phyloP scores from a whole-genome alignment of 1,139 yeast species.

The Debaryomycetaceae sp. region DNA sequence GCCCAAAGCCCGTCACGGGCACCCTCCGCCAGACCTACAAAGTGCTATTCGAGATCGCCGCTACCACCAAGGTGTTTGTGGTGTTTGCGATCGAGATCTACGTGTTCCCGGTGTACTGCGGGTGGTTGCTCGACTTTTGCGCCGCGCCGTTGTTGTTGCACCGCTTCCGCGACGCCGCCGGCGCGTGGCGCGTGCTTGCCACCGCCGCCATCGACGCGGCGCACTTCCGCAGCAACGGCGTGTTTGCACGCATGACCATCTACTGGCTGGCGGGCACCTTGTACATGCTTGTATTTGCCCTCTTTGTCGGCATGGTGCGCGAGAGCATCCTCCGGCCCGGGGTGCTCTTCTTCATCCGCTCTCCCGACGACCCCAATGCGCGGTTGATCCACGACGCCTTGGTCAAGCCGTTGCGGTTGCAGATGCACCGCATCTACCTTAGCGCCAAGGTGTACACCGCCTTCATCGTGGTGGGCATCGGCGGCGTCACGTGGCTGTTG shows the following conservation, averaged over 20 bases:
- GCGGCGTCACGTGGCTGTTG: slow-evolving; percentile 54
- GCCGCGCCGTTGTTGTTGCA: slow-evolving; percentile 48
- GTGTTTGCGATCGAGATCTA: slow-evolving; percentile 77
- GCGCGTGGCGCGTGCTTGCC: slow-evolving; percentile 1
- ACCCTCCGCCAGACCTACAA: slow-evolving; percentile 46
- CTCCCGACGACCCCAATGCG: slow-evolving; percentile 92
- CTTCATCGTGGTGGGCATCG: slow-evolving; percentile 72
- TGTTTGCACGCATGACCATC: slow-evolving; percentile 13
- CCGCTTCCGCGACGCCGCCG: slow-evolving; percentile 1
- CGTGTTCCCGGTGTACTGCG: slow-evolving; percentile 84
- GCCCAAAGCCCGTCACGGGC: slow-evolving; percentile 44
- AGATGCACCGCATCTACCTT: slow-evolving; percentile 66
- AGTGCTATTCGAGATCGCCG: slow-evolving; percentile 46
- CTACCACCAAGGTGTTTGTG: slow-evolving; percentile 66
- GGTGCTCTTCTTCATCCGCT: slow-evolving; percentile 82
- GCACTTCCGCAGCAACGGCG: background rate
- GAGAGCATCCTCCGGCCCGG: slow-evolving; percentile 76
- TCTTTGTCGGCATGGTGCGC: slow-evolving; percentile 82
- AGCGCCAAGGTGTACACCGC: slow-evolving; percentile 75
- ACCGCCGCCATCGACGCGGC: background rate
- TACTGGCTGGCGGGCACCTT: slow-evolving; percentile 79
- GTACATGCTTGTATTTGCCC: slow-evolving; percentile 84
- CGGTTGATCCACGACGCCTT: slow-evolving; percentile 86
- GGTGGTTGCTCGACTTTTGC: slow-evolving; percentile 69
- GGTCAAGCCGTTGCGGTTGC: slow-evolving; percentile 67